Evolutionary conservation across 2,329 filamentous ascomycete species (phyloP), one percentile per base, ranked within the genome.

Genomic region (Neurospora sp.): DNA sequence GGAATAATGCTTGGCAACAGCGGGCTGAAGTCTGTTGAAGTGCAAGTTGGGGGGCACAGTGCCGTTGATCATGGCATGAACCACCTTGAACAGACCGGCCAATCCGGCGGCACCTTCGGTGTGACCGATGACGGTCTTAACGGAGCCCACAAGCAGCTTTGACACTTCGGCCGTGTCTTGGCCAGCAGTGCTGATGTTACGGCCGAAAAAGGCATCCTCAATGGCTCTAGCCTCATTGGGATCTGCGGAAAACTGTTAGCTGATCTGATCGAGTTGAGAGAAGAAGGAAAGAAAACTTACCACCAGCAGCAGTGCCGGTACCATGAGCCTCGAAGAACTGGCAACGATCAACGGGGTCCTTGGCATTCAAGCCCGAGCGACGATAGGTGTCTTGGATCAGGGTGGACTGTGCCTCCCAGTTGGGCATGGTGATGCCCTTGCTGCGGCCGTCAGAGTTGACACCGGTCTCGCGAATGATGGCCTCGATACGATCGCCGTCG

Each of bases 381-480:
- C 62, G 70, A 73, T 87, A 87, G 0, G 82, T 83, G 6, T 77
- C 76, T 52, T 76, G 77, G 70, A 86, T 86, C 0, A 86, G 74
- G 0, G 69, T 71, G 0, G 79, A 77, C 73, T 87, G 86, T 0
- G 84, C 82, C 2, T 75, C 69, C 0, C 78, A 75, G 68, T 79
- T 87, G 0, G 87, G 87, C 76, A 86, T 81, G 0, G 86, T 88
- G 70, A 89, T 84, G 0, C 86, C 86, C n/a, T 78, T 52, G 72
- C 85, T 81, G 39, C 76, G 78, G 13, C 86, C 87, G 73, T 89
- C 86, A 36, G 81, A 81, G 72, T 85, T 86, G 67, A 82, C 75
- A 11, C 80, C 82, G 0, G 82, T 84, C 62, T 82, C 82, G 4
- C 84, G 81, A 66, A 87, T 82, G 66, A 86, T 75, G 23, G 79